Base-by-base conservation (phyloP, 371 early-diverging fungal species). In the Mycotypha africana region DNA sequence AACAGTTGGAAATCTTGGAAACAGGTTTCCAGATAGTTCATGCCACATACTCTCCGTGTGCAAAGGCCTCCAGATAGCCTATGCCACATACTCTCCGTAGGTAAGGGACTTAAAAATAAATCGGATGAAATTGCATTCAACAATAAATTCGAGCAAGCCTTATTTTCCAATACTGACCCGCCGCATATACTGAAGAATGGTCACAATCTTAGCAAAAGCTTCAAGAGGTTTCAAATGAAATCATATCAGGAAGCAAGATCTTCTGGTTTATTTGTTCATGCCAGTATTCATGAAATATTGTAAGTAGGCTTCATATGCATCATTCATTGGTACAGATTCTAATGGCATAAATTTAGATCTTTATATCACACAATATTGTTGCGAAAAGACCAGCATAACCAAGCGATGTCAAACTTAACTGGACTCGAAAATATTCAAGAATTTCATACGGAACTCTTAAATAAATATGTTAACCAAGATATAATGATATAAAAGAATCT, bases 131-230 rank as follows among this genome's bases (percentile, higher is more conserved):
- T 44, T 51, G 44, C 39, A 44, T 51, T 44, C 33, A 51, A 51
- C 45, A 17, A 38, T 38, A 34, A 51, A 44, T 49, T 49, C 30
- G 52, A 40, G 45, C 40, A 51, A 40, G 40, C 35, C 34, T 51
- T 51, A 40, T 28, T 51, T 39, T 45, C 45, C 40, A 45, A 45
- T 51, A 44, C 40, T 51, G 24, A 1, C 45, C 41, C 52, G 33
- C 46, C 52, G 15, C 46, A 46, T 46, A 53, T 47, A 47, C 47
- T 53, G 47, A 53, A 42, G 43, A 53, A 53, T 47, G 53, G 25
- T 38, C 23, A 46, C 38, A 16, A 43, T 30, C 35, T 46, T 41
- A 52, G 42, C 42, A 52, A 26, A 30, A 41, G 36, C 42, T 52
- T 45, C 46, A 52, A 52, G 31, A 47, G 38, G 32, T 47, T 47